Conservation (phyloP, 2,329 filamentous ascomycete species). For the Ceratocystiopsis minuta region DNA sequence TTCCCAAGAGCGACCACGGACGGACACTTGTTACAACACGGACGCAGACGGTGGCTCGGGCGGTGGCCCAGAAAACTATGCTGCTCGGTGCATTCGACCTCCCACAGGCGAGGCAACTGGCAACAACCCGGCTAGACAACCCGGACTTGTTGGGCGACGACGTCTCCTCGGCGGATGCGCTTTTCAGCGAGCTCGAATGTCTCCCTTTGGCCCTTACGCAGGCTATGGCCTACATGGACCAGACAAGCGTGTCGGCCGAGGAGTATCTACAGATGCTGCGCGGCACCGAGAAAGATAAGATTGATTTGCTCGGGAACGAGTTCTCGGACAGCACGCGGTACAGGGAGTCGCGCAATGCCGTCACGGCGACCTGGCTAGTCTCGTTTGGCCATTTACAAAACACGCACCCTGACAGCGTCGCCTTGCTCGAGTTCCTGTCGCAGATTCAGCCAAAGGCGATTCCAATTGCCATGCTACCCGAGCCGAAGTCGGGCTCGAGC, state of each 20-base stretch:
- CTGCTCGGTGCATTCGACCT: conserved; percentile 12
- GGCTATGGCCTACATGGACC: conserved; percentile 9
- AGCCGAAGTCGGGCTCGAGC: background rate
- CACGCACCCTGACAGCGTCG: conserved; percentile 14
- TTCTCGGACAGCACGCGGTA: background rate
- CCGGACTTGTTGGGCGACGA: conserved; percentile 5
- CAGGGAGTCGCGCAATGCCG: conserved; percentile 8
- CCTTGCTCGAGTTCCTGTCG: conserved; percentile 20
- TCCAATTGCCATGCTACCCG: conserved; percentile 17
- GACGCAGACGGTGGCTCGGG: conserved; percentile 12
- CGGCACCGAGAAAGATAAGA: background rate
- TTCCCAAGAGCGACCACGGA: conserved; percentile 18
- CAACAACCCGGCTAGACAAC: conserved; percentile 8
- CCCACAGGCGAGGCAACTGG: background rate
- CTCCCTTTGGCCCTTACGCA: background rate
- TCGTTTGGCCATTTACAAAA: conserved; percentile 21
- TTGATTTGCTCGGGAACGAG: background rate
- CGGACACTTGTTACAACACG: conserved; percentile 20
- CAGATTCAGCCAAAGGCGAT: conserved; percentile 22
- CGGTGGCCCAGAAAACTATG: conserved; percentile 6
- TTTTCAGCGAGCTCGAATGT: background rate
- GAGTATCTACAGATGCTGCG: background rate
- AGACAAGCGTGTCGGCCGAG: conserved; percentile 6
- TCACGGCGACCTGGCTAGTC: conserved; percentile 22
- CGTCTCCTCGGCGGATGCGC: background rate